Base-by-base conservation (phyloP, 2,329 filamentous ascomycete genomes). In the Diaporthe australafricana region DNA sequence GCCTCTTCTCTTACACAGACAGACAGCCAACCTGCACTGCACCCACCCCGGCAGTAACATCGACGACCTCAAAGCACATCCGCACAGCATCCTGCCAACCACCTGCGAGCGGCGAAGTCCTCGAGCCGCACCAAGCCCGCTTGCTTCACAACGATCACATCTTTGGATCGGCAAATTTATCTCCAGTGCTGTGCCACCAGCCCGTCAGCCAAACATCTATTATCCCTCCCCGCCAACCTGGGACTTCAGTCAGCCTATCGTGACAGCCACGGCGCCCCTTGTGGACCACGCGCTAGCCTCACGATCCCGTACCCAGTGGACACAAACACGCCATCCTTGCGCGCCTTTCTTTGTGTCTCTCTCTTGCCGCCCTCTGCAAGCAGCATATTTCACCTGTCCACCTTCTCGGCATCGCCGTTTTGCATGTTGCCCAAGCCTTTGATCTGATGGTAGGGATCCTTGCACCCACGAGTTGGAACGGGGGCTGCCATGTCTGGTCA, bases 401-500 rank as follows among this genome's bases (percentile, higher is more conserved):
- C 38, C 45, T 32, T 40, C 30, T 25, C 32, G 67, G 52, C 35
- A 20, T 35, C 55, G 17, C 63, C 72, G 40, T 65, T 50, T 40
- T 50, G 20, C 45, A 53, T 48, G 32, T 57, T 25, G 22, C 45
- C 25, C 12, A 22, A 45, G 27, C 30, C 53, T 12, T 40, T 27
- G 48, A 6, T 17, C 52, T 38, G 65, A 72, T 63, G 56, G 22
- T 63, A 57, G 56, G 42, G 48, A 57, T 22, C 30, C 38, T 42
- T 47, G 11, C 35, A 20, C 45, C 68, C 27, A 50, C 45, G 57
- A 42, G 47, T 48, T 50, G 71, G 62, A 55, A 68, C 47, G 47
- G 60, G 74, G 68, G 72, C 68, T 22, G 72, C 72, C 38, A 73
- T 74, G 50, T 72, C 72, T 30, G 71, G 74, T 14, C 71, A 75